Evolutionary conservation across 2,329 filamentous ascomycete genomes (phyloP), one percentile per base, ranked within the genome.

Genomic region (Sporothrix protearum): DNA sequence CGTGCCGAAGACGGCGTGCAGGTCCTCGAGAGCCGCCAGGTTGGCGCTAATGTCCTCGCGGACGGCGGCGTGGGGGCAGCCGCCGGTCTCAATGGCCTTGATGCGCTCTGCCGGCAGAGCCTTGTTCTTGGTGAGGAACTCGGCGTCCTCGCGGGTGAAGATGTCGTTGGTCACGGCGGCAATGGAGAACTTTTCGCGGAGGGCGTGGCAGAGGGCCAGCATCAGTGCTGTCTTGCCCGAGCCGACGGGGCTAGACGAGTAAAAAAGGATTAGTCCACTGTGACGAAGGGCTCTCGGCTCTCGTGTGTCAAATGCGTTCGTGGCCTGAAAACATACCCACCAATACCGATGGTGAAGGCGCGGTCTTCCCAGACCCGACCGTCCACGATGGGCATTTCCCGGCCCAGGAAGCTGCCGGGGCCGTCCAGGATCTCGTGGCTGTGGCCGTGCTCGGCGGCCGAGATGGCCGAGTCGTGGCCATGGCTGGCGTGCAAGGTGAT

Each of bases 151-250:
- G 75, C 92, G 91, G 28, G 95, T 98, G 86, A 98, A 98, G 85
- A 98, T 98, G 85, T 98, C 95, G 86, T 98, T 98, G 67, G 96
- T 99, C 28, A 99, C 95, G 73, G 94, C 96, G 0, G 96, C 96
- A 78, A 99, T 92, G 79, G 90, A 93, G 87, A 92, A 94, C 71
- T 87, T 85, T 68, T 90, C 85, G 73, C 96, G 92, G 7, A 99
- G 89, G 8, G 91, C 91, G 47, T 90, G 90, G 84, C 94, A 97
- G 76, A 98, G 92, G 51, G 92, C 91, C 12, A 97, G 89, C 95
- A 99, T 98, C 36, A 98, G 88, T 22, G 96, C 96, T 0, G 96
- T 98, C 82, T 99, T 99, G 79, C 96, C 96, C 30, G 94, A 97
- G 75, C 96, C 96, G 70, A 99, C 96, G 73, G 96, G 96, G 57